Base-by-base conservation (phyloP, 1,139 yeast species). In the Hansenula anomala region DNA sequence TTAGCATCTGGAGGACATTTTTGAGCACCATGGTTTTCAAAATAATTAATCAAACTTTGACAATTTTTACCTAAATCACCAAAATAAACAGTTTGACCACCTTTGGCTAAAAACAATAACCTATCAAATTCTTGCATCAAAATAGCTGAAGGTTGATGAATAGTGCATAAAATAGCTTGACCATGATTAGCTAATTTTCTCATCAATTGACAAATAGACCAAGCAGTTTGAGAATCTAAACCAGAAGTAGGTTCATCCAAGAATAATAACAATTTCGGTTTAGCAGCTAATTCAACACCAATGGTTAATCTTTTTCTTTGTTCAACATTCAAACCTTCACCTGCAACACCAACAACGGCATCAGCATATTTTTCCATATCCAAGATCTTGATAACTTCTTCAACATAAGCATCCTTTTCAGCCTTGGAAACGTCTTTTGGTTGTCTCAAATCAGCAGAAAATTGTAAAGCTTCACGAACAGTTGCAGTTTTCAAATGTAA, bases 241-340 rank as follows among this genome's bases (percentile, higher is more conserved):
- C 96, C 96, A 7, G 96, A 87, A 18, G 96, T 88, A 10, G 96
- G 96, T 60, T 88, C 96, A 64, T 88, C 96, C 55, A 88, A 71
- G 63, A 88, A 88, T 41, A 88, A 67, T 45, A 88, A 66, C 42
- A 88, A 68, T 48, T 82, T 80, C 6, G 96, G 96, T 59, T 84
- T 87, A 20, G 96, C 95, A 33, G 88, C 94, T 43, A 88, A 67
- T 56, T 88, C 96, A 42, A 88, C 94, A 49, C 95, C 90, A 57
- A 84, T 80, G 17, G 95, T 83, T 51, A 86, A 69, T 59, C 94
- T 77, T 69, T 86, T 86, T 55, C 95, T 75, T 63, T 85, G 95
- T 61, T 86, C 95, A 47, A 85, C 94, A 59, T 85, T 85, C 48
- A 85, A 67, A 49, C 81, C 82, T 64, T 75, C 80, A 62, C 95